phyloP scores from a whole-genome alignment of 345 rosid species.

The Lumnitzera racemosa region DNA sequence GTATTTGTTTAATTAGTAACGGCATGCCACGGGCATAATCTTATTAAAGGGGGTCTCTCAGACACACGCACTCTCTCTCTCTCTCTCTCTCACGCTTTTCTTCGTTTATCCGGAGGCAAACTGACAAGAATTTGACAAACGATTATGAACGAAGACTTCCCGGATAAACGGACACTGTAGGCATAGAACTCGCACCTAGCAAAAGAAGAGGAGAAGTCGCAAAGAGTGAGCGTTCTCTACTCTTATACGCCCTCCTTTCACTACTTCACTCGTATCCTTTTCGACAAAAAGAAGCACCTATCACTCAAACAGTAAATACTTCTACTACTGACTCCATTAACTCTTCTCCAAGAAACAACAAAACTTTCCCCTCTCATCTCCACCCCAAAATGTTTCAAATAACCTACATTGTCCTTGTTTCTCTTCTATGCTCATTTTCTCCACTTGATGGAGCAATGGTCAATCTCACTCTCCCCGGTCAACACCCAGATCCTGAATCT shows the following conservation, averaged over 20 bases:
- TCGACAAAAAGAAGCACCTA: no score
- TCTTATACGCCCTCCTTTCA: background rate
- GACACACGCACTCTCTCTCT: background rate
- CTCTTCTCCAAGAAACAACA: background rate
- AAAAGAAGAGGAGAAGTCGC: no score
- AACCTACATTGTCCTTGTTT: conserved; percentile 46
- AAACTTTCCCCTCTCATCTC: background rate
- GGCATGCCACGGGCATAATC: no score
- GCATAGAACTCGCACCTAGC: no score
- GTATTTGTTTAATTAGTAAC: no score
- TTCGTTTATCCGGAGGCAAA: background rate
- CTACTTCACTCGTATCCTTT: no score
- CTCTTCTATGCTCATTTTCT: conserved; percentile 30
- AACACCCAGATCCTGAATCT: conserved; percentile 69
- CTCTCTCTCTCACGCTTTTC: background rate
- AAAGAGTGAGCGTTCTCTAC: no score
- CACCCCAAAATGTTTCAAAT: conserved; percentile 20
- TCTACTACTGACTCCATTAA: no score
- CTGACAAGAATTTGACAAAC: no score
- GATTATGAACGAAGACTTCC: no score
- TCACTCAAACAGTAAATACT: no score
- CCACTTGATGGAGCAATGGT: conserved; percentile 32
- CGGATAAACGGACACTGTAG: no score
- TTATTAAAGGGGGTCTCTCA: background rate
- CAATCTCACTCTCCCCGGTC: conserved; percentile 47